Percentiles rank a stretch among this genome's conserved stretches.
These are phyloP conservation scores for Fusarium sacchari DNA, from an alignment of 2,329 filamentous ascomycete species.

Conservation along the genomic window DNA sequence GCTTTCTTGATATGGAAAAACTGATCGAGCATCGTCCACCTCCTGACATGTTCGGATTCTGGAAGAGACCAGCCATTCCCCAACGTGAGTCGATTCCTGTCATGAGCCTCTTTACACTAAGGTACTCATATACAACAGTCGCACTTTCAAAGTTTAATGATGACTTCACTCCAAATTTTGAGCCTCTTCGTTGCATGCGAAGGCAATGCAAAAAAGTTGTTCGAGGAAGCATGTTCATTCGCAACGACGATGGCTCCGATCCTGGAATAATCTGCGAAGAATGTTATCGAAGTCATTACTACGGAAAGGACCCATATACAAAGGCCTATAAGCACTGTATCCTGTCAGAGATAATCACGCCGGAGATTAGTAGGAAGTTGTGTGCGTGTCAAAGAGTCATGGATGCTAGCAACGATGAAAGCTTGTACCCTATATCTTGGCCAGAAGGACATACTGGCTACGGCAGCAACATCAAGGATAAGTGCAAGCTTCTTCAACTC, in stretches of 20 bases:
- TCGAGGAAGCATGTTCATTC: conserved; percentile 35
- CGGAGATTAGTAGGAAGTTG: conserved; percentile 30
- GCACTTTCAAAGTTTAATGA: conserved; percentile 12
- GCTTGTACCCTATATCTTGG: conserved; percentile 20
- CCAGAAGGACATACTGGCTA: neutral
- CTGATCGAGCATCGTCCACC: conserved; percentile 36
- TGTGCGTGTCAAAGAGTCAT: conserved; percentile 19
- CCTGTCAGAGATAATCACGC: conserved; percentile 21
- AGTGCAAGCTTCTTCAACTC: conserved; percentile 28
- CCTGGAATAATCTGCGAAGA: conserved; percentile 29
- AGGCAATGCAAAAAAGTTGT: conserved; percentile 26
- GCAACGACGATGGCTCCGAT: neutral
- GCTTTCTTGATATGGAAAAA: conserved; percentile 37
- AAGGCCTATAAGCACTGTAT: conserved; percentile 35
- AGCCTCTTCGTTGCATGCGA: conserved; percentile 26
- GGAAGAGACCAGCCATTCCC: conserved; percentile 37
- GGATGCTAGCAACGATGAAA: neutral
- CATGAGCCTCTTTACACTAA: no score
- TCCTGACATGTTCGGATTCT: conserved; percentile 25
- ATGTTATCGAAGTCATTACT: conserved; percentile 27
- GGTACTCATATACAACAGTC: conserved; percentile 9
- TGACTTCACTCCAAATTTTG: conserved; percentile 25
- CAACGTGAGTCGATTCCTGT: conserved; percentile 17
- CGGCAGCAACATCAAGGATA: neutral
- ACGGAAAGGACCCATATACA: conserved; percentile 17